These are phyloP conservation scores for Teratosphaeria zuluensis DNA, from an alignment of 2,329 filamentous ascomycete species.

Conservation along the genomic window DNA sequence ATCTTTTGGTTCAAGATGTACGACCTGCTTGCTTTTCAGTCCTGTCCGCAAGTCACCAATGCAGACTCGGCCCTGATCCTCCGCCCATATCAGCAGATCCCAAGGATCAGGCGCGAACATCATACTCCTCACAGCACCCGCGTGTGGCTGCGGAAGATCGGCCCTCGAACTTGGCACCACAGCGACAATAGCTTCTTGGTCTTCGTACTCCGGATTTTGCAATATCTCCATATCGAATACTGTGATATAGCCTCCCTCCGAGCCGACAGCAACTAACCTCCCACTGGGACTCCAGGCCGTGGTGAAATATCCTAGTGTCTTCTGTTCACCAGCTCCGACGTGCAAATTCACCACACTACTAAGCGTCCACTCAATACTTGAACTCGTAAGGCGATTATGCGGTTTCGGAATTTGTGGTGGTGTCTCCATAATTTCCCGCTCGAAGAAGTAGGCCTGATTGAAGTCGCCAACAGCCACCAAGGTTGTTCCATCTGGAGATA, in stretches of 20 bases:
- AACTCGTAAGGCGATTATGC: conserved; percentile 27
- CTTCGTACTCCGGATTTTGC: conserved; percentile 26
- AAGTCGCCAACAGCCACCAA: conserved; percentile 82
- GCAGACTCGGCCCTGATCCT: conserved; percentile 69
- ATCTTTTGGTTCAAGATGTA: conserved; percentile 51
- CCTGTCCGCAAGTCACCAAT: conserved; percentile 62
- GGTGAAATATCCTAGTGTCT: conserved; percentile 57
- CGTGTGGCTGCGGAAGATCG: conserved; percentile 37
- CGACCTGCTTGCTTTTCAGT: conserved; percentile 57
- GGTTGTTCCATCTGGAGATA: conserved; percentile 77
- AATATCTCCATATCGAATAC: conserved; percentile 54
- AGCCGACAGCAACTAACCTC: conserved; percentile 63
- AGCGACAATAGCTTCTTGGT: conserved; percentile 58
- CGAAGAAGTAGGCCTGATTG: conserved; percentile 75
- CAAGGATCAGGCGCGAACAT: conserved; percentile 81
- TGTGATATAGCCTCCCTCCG: conserved; percentile 70
- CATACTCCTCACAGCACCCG: conserved; percentile 82
- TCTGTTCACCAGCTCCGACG: conserved; percentile 24
- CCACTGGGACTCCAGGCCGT: conserved; percentile 67
- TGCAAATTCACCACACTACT: conserved; percentile 34
- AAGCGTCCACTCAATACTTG: conserved; percentile 30
- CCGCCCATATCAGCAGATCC: conserved; percentile 88
- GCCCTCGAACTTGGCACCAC: conserved; percentile 71
- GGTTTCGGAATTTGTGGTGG: conserved; percentile 29
- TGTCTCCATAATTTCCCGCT: conserved; percentile 32